Evolutionary conservation across 140 eudicot species (phyloP).

Genomic region (Flaveria floridana): DNA sequence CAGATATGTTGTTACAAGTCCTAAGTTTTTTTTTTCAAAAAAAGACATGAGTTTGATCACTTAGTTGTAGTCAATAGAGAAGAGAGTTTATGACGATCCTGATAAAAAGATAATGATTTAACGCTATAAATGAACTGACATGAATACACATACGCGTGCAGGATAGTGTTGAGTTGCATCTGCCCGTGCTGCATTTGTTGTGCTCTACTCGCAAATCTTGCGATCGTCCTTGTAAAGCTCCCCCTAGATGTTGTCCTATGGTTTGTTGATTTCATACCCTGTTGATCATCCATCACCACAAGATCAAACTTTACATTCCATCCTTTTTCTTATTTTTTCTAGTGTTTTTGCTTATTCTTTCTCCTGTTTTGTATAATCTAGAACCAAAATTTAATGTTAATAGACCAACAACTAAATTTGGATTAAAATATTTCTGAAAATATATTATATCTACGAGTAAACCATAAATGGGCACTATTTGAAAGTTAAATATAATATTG

Average conservation of each 20-base stretch:
- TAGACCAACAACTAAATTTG: not conserved
- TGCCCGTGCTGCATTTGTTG: slow-evolving; percentile 53
- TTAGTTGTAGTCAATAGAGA: not conserved
- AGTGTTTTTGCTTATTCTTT: not conserved
- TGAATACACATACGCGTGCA: slow-evolving; percentile 14
- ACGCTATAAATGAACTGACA: not conserved
- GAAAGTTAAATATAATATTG: not conserved
- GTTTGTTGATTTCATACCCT: slow-evolving; percentile 42
- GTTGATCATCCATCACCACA: slow-evolving; percentile 4
- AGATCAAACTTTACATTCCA: not conserved
- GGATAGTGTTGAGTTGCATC: slow-evolving; percentile 35
- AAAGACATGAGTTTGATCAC: not conserved
- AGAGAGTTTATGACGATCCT: not conserved
- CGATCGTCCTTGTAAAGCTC: slow-evolving; percentile 38
- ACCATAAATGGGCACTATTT: not conserved
- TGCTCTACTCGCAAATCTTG: slow-evolving; percentile 28
- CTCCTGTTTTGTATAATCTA: not conserved
- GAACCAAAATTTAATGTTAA: not conserved
- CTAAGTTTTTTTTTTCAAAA: not conserved
- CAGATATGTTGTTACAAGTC: not conserved
- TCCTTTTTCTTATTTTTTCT: not conserved
- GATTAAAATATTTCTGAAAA: not conserved
- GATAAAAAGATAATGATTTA: not conserved
- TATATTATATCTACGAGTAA: not conserved
- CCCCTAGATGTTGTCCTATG: slow-evolving; percentile 44